A percentile compares a stretch with the other conserved stretches of the same genome.
phyloP scores from a whole-genome alignment of 352 stramenopile genomes.

The Albugo candida region DNA sequence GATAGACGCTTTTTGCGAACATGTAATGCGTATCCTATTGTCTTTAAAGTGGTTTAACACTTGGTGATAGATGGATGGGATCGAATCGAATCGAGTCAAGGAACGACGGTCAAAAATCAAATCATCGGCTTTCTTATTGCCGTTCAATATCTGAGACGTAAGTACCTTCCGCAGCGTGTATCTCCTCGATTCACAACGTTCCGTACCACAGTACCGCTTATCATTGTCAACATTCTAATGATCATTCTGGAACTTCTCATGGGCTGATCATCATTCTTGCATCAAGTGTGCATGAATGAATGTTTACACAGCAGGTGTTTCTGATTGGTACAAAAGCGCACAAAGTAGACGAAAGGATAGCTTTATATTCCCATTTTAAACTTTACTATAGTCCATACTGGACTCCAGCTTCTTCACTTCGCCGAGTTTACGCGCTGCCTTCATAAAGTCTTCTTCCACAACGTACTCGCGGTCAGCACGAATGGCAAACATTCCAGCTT shows the following conservation, averaged over 20 bases:
- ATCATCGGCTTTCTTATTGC: constrained; percentile 65
- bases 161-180: constrained; percentile 6
- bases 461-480: constrained; percentile 96
- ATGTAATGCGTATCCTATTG: constrained; percentile 27
- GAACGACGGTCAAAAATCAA: constrained; percentile 77
- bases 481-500: constrained; percentile 96
- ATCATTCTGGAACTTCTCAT: constrained; percentile 65
- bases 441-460: constrained; percentile 99
- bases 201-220: constrained; percentile 35
- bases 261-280: constrained; percentile 14
- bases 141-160: constrained; percentile 72
- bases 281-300: background rate
- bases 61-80: constrained; percentile 54
- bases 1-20: constrained; percentile 74
- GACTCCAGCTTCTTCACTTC: constrained; percentile 99
- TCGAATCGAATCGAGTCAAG: constrained; percentile 54
- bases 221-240: constrained; percentile 64
- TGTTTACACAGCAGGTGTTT: background rate
- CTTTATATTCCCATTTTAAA: constrained; percentile 42
- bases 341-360: too few relatives aligned
- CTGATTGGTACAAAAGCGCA: too few relatives aligned
- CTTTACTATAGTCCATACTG: constrained; percentile 99
- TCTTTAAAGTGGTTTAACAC: background rate
- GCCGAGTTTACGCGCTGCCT: constrained; percentile 96
- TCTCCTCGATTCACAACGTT: background rate